Evolutionary conservation across 2,329 filamentous ascomycete species (phyloP).

Genomic region (Colletotrichum ledebouriae): DNA sequence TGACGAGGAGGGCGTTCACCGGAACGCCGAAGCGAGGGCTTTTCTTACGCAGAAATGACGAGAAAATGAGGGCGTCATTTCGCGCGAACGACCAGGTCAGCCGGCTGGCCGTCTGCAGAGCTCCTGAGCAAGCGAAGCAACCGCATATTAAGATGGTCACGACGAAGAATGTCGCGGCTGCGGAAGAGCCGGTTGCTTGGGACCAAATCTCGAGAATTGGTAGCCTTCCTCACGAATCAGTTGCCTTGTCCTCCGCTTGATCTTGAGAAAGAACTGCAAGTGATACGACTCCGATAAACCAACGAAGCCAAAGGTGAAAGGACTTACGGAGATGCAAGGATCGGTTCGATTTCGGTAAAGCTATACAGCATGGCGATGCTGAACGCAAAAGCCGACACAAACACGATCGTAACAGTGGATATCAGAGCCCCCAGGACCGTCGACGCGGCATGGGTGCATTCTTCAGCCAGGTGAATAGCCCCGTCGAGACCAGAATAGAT

Average conservation of each 20-base stretch:
- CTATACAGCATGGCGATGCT: constrained; percentile 48
- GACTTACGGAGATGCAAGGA: constrained; percentile 30
- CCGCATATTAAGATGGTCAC: constrained; percentile 6
- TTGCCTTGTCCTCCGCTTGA: no score
- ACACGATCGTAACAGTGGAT: constrained; percentile 51
- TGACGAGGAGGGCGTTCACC: constrained; percentile 29
- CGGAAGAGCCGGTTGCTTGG: constrained; percentile 19
- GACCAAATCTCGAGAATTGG: constrained; percentile 37
- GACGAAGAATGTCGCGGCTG: constrained; percentile 19
- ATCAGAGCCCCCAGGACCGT: constrained; percentile 52
- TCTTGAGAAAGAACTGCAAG: no score
- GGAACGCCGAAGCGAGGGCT: constrained; percentile 18
- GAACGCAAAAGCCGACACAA: constrained; percentile 50
- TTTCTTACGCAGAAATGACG: not conserved
- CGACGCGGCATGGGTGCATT: constrained; percentile 49
- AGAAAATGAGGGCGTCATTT: constrained; percentile 29
- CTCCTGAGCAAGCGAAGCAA: constrained; percentile 35
- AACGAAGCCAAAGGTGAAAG: rapidly evolving
- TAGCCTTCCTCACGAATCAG: not conserved
- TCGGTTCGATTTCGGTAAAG: constrained; percentile 43
- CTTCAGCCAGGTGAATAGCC: constrained; percentile 55
- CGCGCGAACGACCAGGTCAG: constrained; percentile 38
- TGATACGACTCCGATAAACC: not conserved
- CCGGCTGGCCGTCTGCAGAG: constrained; percentile 33
- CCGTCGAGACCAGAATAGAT: constrained; percentile 55